Evolutionary conservation across 2,329 filamentous ascomycete species (phyloP), one percentile per base, ranked within the genome.

Genomic region (Stachybotrys echinatus): DNA sequence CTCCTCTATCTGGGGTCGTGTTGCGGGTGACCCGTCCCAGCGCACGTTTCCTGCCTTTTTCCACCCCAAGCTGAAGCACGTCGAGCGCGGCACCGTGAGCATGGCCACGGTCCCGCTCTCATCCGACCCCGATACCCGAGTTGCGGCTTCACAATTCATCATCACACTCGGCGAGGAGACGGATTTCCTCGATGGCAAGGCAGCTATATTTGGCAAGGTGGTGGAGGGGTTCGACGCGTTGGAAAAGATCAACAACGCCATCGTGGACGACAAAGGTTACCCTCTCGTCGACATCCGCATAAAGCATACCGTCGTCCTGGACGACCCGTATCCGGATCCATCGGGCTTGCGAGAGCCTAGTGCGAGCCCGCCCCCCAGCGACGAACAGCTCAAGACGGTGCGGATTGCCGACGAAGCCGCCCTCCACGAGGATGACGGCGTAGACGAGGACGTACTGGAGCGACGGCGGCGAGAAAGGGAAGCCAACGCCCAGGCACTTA

Each of bases 271-370:
- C 38, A 86, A 84, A 51, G 92, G 92, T 19, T 81, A 91, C 53
- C 94, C 94, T 1, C 76, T 99, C 31, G 91, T 96, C 58, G 92
- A 99, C 66, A 95, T 99, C 55, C 85, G 92, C 37, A 92, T 99
- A 62, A 87, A 92, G 58, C 94, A 99, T 66, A 95, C 92, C 0
- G 85, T 95, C 38, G 75, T 97, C 38, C 79, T 99, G 12, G 92
- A 99, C 61, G 92, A 99, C 61, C 92, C 92, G 0, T 96, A 88
- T 62, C 82, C 88, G 22, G 92, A 99, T 61, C 92, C 91, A 0
- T 61, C 79, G 1, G 89, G 84, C 3, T 70, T 97, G 23, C 73
- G 85, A 27, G 89, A 90, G 61, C 91, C 92, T 3, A 84, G 85
- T 44, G 76, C 84, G 50, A 95, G 89, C 58, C 94, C 92, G 2